These are phyloP conservation scores for Chytriomyces sp. DNA, from an alignment of 192 early-diverging fungal genomes.

Conservation along the genomic window DNA sequence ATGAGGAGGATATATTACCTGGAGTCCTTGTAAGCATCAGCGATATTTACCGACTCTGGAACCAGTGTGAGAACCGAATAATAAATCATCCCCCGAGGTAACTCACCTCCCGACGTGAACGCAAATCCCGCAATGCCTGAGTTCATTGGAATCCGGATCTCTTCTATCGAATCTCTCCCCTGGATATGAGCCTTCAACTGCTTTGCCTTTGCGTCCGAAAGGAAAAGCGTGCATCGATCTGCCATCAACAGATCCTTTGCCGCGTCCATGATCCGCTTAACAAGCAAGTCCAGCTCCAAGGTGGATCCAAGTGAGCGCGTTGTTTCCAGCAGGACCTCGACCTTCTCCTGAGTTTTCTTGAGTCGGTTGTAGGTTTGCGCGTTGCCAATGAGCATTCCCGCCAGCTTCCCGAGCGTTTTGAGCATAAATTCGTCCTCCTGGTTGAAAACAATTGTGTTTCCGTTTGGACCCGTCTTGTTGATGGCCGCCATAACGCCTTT, in stretches of 20 bases:
- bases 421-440: conserved; percentile 52
- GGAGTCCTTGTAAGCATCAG: conserved; percentile 55
- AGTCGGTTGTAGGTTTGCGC: conserved; percentile 54
- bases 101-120: conserved; percentile 47
- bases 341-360: conserved; percentile 55
- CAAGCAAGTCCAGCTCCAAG: conserved; percentile 48
- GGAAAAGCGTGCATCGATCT: conserved; percentile 55
- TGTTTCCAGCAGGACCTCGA: conserved; percentile 58
- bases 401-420: conserved; percentile 32
- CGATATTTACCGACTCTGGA: conserved; percentile 53
- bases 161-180: conserved; percentile 46
- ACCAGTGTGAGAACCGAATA: background rate
- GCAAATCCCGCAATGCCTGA: conserved; percentile 54
- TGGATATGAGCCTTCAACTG: conserved; percentile 52
- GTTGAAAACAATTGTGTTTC: conserved; percentile 39
- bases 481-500: conserved; percentile 53
- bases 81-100: background rate
- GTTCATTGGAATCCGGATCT: conserved; percentile 47
- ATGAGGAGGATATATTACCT: background rate
- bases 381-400: conserved; percentile 46
- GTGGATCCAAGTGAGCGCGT: conserved; percentile 51
- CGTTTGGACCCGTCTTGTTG: conserved; percentile 48
- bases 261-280: conserved; percentile 57
- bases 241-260: conserved; percentile 54
- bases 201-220: conserved; percentile 46